Conservation (phyloP, 768 basidiomycete genomes). For the Leccinum disarticulatum region DNA sequence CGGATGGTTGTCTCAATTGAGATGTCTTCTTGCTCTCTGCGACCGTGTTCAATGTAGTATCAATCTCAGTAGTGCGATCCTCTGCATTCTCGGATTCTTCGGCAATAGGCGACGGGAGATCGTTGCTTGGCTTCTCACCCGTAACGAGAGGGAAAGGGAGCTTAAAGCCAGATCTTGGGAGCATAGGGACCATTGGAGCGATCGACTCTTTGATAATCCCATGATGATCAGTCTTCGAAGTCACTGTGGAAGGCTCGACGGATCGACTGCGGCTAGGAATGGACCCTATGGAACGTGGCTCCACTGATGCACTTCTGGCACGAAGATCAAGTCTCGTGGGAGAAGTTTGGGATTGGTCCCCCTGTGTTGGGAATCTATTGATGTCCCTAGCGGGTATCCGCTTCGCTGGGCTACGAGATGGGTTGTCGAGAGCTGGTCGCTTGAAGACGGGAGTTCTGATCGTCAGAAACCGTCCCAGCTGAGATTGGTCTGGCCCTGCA, state of each 20-base stretch:
- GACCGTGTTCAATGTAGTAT: constrained; percentile 17
- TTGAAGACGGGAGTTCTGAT: constrained; percentile 38
- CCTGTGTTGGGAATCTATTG: constrained; percentile 27
- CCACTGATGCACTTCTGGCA: constrained; percentile 37
- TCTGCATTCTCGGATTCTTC: constrained; percentile 31
- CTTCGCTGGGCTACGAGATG: constrained; percentile 36
- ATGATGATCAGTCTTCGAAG: constrained; percentile 7
- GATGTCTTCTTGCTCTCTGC: constrained; percentile 38
- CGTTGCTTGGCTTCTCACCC: constrained; percentile 18
- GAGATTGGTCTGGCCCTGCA: constrained; percentile 21
- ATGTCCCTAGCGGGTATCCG: constrained; percentile 32
- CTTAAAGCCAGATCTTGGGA: constrained; percentile 11
- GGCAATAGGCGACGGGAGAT: constrained; percentile 30
- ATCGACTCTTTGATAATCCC: constrained; percentile 20
- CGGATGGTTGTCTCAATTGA: constrained; percentile 44
- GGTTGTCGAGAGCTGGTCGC: constrained; percentile 41
- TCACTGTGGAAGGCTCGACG: constrained; percentile 24
- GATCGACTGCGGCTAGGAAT: constrained; percentile 28
- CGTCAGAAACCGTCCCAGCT: constrained; percentile 13
- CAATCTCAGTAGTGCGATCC: constrained; percentile 3
- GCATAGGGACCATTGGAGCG: constrained; percentile 18
- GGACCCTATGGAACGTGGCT: constrained; percentile 27
- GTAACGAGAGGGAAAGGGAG: constrained; percentile 32
- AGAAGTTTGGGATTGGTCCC: constrained; percentile 6
- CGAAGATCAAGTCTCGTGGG: constrained; percentile 21